phyloP scores from a whole-genome alignment of 75 land plant species.

The Cunninghamia lanceolata region DNA sequence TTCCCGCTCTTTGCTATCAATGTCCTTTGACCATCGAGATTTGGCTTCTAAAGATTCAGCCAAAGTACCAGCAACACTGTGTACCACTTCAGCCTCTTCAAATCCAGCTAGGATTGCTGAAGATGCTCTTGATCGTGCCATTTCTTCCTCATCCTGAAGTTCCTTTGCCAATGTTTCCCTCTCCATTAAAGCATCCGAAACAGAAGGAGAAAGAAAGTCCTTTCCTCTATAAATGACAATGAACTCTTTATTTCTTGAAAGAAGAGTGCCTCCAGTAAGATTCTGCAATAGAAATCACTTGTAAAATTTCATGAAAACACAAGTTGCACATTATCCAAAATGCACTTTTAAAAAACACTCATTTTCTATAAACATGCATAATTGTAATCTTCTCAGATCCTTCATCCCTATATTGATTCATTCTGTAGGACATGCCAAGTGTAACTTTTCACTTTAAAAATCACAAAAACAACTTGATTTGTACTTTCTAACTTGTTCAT shows the following conservation, averaged over 20 bases:
- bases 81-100: constrained; percentile 15
- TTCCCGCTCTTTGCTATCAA: constrained; percentile 49
- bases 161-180: constrained; percentile 64
- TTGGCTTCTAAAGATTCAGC: constrained; percentile 70
- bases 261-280: constrained; percentile 85
- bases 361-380: constrained; percentile 8
- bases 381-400: neutral
- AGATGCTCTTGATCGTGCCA: constrained; percentile 54
- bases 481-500: neutral
- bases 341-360: neutral
- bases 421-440: neutral
- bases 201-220: constrained; percentile 71
- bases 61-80: constrained; percentile 62
- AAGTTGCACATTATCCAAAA: neutral
- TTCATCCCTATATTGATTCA: neutral
- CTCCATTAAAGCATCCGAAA: constrained; percentile 73
- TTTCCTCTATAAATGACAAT: constrained; percentile 90
- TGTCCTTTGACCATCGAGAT: constrained; percentile 59
- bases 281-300: constrained; percentile 42
- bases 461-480: neutral
- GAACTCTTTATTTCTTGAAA: constrained; percentile 88
- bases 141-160: constrained; percentile 87
- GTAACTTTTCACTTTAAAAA: neutral
- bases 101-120: constrained; percentile 18
- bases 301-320: neutral